A percentile compares a stretch with the other conserved stretches of the same genome.
phyloP scores from a whole-genome alignment of 805 yeast genomes.

The Monosporozyma siamensis region DNA sequence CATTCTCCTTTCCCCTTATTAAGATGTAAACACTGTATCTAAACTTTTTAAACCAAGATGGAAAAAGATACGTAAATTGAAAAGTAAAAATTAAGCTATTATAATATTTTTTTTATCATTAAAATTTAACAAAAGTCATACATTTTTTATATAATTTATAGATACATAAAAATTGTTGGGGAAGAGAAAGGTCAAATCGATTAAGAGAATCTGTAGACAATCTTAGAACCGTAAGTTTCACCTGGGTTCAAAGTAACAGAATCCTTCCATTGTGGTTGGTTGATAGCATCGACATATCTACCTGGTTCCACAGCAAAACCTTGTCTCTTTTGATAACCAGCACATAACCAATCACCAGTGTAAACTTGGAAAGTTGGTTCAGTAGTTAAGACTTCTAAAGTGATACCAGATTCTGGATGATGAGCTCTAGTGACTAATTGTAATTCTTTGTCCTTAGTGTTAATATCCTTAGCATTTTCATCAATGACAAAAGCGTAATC shows the following conservation, averaged over 20 bases:
- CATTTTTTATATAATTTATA: not conserved
- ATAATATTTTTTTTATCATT: not conserved
- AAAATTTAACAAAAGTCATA: not conserved
- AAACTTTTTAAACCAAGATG: too few species aligned
- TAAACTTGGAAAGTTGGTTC: constrained; percentile 62
- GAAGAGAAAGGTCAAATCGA: not conserved
- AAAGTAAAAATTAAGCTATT: too few species aligned
- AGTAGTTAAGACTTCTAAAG: constrained; percentile 41
- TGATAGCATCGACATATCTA: constrained; percentile 48
- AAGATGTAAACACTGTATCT: too few species aligned
- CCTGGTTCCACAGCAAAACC: constrained; percentile 60
- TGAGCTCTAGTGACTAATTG: constrained; percentile 35
- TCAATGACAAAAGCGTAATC: constrained; percentile 42
- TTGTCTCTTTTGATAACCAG: constrained; percentile 31
- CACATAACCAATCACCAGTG: constrained; percentile 45
- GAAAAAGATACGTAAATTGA: too few species aligned
- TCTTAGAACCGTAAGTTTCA: constrained; percentile 43
- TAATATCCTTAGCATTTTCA: constrained; percentile 14
- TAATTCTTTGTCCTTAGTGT: constrained; percentile 33
- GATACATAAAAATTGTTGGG: not conserved
- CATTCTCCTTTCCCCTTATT: too few species aligned
- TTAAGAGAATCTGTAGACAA: constrained; percentile 21
- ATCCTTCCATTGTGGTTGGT: constrained; percentile 36
- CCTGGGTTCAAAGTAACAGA: constrained; percentile 44
- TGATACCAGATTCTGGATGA: constrained; percentile 37